Percentiles rank a stretch among this genome's conserved stretches.
These are phyloP conservation scores for Eucalyptus cladocalyx DNA, from an alignment of 345 rosid genomes.

Conservation along the genomic window DNA sequence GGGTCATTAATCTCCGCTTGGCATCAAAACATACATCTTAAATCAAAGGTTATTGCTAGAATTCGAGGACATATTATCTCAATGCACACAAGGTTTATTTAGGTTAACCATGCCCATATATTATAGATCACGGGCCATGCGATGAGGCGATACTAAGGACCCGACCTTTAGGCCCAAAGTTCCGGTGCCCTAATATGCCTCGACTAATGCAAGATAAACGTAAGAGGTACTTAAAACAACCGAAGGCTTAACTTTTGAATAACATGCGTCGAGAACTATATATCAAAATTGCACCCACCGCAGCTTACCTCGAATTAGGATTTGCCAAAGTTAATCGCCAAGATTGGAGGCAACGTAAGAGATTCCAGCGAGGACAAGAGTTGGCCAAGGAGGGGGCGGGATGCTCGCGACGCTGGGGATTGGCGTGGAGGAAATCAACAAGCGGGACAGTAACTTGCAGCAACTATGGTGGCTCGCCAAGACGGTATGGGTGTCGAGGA, in stretches of 20 bases:
- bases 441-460: neutral
- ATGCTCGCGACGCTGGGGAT: neutral
- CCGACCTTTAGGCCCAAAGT: neutral
- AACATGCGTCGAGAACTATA: no score
- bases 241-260: no score
- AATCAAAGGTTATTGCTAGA: neutral
- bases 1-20: neutral
- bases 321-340: neutral
- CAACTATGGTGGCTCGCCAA: neutral
- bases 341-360: neutral
- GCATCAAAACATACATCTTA: neutral
- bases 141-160: neutral
- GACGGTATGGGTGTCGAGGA: neutral
- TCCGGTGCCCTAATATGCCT: neutral
- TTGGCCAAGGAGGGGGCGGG: neutral
- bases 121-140: neutral
- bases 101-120: neutral
- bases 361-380: neutral
- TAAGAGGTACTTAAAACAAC: neutral
- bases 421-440: neutral
- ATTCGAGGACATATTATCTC: neutral
- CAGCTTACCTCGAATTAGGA: neutral
- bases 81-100: neutral
- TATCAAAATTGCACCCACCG: neutral
- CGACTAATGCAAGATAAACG: neutral